These are phyloP conservation scores for Paradendryphiella salina DNA, from an alignment of 2,329 filamentous ascomycete genomes.

Conservation along the genomic window DNA sequence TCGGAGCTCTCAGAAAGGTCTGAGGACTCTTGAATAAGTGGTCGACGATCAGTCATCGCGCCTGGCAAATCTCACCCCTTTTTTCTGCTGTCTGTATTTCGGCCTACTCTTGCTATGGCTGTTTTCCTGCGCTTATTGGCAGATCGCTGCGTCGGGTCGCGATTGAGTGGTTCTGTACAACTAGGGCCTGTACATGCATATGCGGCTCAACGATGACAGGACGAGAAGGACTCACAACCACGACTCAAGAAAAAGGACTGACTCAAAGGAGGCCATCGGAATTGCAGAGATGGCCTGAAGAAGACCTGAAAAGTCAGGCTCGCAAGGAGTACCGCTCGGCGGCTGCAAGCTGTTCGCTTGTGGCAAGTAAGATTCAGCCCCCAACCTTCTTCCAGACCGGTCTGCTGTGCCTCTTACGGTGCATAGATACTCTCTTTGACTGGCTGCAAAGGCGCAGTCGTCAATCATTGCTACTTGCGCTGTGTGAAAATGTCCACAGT, in stretches of 20 bases:
- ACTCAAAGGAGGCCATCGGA: background rate
- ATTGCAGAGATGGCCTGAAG: background rate
- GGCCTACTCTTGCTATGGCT: constrained; percentile 14
- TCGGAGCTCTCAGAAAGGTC: constrained; percentile 35
- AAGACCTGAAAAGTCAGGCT: constrained; percentile 7
- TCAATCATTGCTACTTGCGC: constrained; percentile 2
- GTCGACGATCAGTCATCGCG: constrained; percentile 39
- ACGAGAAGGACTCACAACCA: background rate
- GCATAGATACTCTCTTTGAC: background rate
- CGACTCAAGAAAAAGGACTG: background rate
- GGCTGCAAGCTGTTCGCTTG: constrained; percentile 14
- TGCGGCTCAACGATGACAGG: constrained; percentile 1
- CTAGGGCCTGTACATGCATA: constrained; percentile 1
- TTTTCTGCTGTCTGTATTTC: constrained; percentile 19
- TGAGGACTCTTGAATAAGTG: constrained; percentile 34
- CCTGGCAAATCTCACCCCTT: constrained; percentile 1
- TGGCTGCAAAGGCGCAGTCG: background rate
- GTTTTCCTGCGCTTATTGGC: constrained; percentile 1
- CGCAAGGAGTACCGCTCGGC: background rate
- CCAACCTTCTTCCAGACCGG: constrained; percentile 8
- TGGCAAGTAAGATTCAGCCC: constrained; percentile 11
- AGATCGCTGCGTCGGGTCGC: constrained; percentile 5
- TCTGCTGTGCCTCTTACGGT: constrained; percentile 2
- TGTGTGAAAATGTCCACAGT: constrained; percentile 4
- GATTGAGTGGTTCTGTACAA: constrained; percentile 4